These are phyloP conservation scores for Catunica adiposa DNA, from an alignment of 2,329 filamentous ascomycete species.

Conservation along the genomic window DNA sequence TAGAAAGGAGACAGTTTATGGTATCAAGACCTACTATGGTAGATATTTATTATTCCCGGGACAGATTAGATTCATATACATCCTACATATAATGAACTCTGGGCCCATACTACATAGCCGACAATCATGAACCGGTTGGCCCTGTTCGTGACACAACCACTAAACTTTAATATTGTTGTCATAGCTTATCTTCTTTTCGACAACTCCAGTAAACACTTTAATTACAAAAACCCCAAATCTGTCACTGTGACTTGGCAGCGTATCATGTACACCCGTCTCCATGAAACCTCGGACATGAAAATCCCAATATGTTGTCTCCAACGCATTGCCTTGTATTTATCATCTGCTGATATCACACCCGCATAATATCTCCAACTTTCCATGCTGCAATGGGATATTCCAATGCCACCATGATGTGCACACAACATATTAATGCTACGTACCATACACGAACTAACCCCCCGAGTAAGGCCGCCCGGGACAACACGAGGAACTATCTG, in stretches of 20 bases:
- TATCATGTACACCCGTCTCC: not conserved
- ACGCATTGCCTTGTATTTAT: too few species aligned
- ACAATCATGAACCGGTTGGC: not conserved
- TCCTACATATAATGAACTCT: not conserved
- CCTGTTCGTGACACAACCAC: not conserved
- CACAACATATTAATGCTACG: not conserved
- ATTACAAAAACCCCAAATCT: not conserved
- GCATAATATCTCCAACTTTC: not conserved
- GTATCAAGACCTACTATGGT: too few species aligned
- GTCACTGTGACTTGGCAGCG: not conserved
- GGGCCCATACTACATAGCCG: not conserved
- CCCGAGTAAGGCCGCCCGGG: not conserved
- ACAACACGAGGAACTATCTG: not conserved
- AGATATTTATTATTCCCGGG: too few species aligned
- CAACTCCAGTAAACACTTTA: not conserved
- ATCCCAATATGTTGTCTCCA: too few species aligned
- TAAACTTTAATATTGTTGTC: not conserved
- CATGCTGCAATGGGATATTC: not conserved
- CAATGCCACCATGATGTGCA: not conserved
- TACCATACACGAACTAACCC: not conserved
- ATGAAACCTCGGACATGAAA: not conserved
- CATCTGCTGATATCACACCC: not conserved
- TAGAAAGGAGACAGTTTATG: too few species aligned
- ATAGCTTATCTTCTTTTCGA: not conserved
- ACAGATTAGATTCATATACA: not conserved